phyloP scores from a whole-genome alignment of 2,329 filamentous ascomycete species.

The Ceratocystis colombiana region DNA sequence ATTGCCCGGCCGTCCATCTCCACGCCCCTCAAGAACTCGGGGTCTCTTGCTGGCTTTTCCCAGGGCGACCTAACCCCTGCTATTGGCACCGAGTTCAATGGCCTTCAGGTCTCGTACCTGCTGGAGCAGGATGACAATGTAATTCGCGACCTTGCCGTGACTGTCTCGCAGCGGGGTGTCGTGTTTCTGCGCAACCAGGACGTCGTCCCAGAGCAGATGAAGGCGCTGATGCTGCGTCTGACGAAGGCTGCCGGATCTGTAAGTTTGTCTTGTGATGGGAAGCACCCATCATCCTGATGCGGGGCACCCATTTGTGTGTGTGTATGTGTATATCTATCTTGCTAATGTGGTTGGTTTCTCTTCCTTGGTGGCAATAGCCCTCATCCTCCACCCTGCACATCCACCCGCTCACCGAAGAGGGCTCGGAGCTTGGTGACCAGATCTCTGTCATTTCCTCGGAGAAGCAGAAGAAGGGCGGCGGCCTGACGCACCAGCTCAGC shows the following conservation, averaged over 20 bases:
- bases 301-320: too few relatives aligned
- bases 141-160: conserved; percentile 51
- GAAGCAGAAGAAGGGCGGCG: conserved; percentile 46
- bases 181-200: conserved; percentile 55
- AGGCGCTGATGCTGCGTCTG: conserved; percentile 48
- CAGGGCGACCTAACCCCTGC: conserved; percentile 44
- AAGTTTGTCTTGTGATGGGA: background rate
- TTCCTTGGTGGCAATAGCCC: conserved; percentile 36
- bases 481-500: conserved; percentile 42
- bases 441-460: conserved; percentile 48
- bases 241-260: conserved; percentile 45
- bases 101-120: conserved; percentile 39
- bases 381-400: conserved; percentile 48
- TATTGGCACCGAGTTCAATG: conserved; percentile 46
- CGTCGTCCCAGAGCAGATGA: conserved; percentile 49
- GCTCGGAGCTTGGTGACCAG: conserved; percentile 45
- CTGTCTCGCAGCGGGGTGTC: conserved; percentile 52
- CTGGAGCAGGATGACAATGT: conserved; percentile 47
- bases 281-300: background rate
- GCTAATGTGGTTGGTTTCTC: background rate
- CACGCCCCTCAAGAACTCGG: conserved; percentile 32
- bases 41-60: conserved; percentile 37
- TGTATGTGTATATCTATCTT: background rate
- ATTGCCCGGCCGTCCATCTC: conserved; percentile 16
- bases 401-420: conserved; percentile 48